These are phyloP conservation scores for Moricandia arvensis DNA, from an alignment of 345 rosid species.

Conservation along the genomic window DNA sequence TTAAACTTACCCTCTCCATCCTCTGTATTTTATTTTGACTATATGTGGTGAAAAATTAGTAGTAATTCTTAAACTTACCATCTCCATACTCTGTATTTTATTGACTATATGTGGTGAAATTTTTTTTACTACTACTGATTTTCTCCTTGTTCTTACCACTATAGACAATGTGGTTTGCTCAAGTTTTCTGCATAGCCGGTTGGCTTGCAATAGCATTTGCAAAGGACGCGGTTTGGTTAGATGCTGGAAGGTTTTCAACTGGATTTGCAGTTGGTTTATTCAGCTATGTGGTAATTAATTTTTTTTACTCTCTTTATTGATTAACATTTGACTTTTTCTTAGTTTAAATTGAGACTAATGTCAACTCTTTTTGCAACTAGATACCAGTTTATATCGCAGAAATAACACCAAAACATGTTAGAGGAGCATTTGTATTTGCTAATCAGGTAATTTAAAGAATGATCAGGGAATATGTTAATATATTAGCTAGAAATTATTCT, in stretches of 20 bases:
- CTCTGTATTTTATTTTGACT: not conserved
- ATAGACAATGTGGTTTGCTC: constrained; percentile 38
- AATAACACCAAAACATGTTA: constrained; percentile 40
- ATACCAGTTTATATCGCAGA: constrained; percentile 42
- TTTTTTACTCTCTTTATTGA: not conserved
- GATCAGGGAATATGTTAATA: not conserved
- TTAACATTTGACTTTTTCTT: not conserved
- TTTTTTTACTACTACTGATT: not conserved
- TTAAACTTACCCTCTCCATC: not conserved
- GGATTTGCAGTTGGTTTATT: constrained; percentile 46
- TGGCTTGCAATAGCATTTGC: constrained; percentile 41
- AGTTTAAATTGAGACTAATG: not conserved
- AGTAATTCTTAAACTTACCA: not conserved
- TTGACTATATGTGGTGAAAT: not conserved
- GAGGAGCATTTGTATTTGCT: constrained; percentile 42
- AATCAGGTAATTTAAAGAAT: constrained; percentile 34
- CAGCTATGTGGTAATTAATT: constrained; percentile 40
- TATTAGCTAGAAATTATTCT: not conserved
- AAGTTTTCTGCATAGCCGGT: constrained; percentile 32
- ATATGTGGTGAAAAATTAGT: not conserved
- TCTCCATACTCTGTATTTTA: not conserved
- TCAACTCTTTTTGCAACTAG: constrained; percentile 8
- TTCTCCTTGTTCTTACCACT: not conserved
- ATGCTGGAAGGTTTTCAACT: constrained; percentile 41
- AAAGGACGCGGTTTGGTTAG: constrained; percentile 34